A percentile compares a stretch with the other conserved stretches of the same genome.
Conservation (phyloP, 2,329 filamentous ascomycete genomes). For the Aspergillus phoenicis region DNA sequence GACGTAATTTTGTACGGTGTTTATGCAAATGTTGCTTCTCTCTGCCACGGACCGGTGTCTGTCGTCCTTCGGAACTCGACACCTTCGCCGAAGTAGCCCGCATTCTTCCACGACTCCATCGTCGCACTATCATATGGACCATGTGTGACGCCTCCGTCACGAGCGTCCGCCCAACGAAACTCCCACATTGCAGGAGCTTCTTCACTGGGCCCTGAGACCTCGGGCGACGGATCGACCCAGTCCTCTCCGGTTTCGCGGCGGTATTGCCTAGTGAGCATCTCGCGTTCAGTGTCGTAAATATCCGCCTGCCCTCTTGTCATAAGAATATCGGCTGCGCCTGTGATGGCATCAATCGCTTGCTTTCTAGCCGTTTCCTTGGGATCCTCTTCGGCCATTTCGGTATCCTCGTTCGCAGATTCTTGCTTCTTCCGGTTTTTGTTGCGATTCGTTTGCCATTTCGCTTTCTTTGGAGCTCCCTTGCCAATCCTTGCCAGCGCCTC, state of each 20-base stretch:
- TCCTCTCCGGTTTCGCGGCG: slow-evolving; percentile 81
- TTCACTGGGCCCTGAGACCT: slow-evolving; percentile 33
- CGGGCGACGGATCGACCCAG: slow-evolving; percentile 64
- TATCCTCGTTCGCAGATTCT: slow-evolving; percentile 48
- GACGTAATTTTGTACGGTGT: slow-evolving; percentile 14
- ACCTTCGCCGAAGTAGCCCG: slow-evolving; percentile 86
- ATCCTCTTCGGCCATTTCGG: slow-evolving; percentile 75
- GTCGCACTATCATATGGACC: slow-evolving; percentile 83
- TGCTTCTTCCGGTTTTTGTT: slow-evolving; percentile 53
- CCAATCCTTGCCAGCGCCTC: slow-evolving; percentile 84
- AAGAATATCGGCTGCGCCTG: slow-evolving; percentile 84
- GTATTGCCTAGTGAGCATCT: slow-evolving; percentile 80
- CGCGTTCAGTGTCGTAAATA: slow-evolving; percentile 88
- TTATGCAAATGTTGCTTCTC: slow-evolving; percentile 56
- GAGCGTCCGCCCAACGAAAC: slow-evolving; percentile 86
- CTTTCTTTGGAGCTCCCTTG: slow-evolving; percentile 62
- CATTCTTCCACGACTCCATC: slow-evolving; percentile 89
- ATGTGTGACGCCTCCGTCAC: slow-evolving; percentile 76
- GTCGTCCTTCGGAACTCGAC: slow-evolving; percentile 73
- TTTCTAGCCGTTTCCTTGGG: slow-evolving; percentile 70
- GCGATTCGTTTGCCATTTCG: slow-evolving; percentile 64
- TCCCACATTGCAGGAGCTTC: slow-evolving; percentile 68
- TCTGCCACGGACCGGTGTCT: slow-evolving; percentile 58
- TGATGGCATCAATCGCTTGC: slow-evolving; percentile 77
- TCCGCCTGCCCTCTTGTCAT: slow-evolving; percentile 80